A percentile compares a stretch with the other conserved stretches of the same genome.
These are phyloP conservation scores for Botrytis tulipae DNA, from an alignment of 2,329 filamentous ascomycete genomes.

Conservation along the genomic window DNA sequence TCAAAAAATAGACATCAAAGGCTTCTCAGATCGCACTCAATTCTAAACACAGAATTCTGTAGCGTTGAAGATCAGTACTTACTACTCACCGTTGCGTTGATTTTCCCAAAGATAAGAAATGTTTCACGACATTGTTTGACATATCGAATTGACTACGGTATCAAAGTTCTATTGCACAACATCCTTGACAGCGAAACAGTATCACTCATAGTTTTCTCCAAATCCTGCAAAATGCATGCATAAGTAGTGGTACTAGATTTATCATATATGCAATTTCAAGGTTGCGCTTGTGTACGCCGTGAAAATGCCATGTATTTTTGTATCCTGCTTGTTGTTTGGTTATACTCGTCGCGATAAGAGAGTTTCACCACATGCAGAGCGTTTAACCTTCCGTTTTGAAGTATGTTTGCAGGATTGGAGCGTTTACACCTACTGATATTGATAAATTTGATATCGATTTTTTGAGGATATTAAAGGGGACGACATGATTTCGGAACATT, in stretches of 20 bases:
- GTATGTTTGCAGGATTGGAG: not conserved
- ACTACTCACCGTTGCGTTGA: not conserved
- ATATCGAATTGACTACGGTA: not conserved
- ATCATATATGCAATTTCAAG: constrained; percentile 6
- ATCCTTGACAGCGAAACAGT: constrained; percentile 1
- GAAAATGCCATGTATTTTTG: not conserved
- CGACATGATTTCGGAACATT: not conserved
- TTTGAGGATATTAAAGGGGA: constrained; percentile 2
- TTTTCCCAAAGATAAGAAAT: constrained; percentile 2
- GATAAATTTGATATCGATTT: not conserved
- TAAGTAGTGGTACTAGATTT: not conserved
- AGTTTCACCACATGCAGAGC: constrained; percentile 3
- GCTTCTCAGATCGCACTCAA: not conserved
- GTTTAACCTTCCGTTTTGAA: constrained; percentile 3
- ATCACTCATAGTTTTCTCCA: not conserved
- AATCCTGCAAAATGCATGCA: not conserved
- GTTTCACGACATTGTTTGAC: constrained; percentile 6
- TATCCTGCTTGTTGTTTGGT: not conserved
- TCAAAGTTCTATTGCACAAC: not conserved
- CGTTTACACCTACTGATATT: not conserved
- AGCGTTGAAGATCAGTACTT: not conserved
- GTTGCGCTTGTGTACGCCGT: not conserved
- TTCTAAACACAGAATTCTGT: not conserved
- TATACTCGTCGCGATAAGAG: not conserved
- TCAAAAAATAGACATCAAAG: not conserved